These are phyloP conservation scores for Claviceps sp. DNA, from an alignment of 2,329 filamentous ascomycete species.

Conservation along the genomic window DNA sequence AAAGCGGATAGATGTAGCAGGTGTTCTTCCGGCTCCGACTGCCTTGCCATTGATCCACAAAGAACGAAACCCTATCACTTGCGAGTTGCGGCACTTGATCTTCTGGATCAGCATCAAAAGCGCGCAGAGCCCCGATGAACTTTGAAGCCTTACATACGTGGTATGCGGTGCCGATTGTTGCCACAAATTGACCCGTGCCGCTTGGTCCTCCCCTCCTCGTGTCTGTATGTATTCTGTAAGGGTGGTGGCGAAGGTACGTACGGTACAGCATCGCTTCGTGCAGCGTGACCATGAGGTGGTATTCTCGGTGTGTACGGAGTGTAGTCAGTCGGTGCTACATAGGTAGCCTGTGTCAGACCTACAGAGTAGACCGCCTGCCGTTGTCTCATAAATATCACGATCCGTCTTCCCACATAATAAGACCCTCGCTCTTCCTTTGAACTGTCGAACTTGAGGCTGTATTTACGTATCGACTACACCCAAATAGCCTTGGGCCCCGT, in stretches of 20 bases:
- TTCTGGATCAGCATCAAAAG: not conserved
- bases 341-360: not conserved
- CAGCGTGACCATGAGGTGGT: no score
- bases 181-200: not conserved
- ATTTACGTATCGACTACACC: not conserved
- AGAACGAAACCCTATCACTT: not conserved
- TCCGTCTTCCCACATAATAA: not conserved
- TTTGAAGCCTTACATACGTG: not conserved
- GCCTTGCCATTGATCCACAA: not conserved
- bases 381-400: not conserved
- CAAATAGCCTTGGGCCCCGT: not conserved
- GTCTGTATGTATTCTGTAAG: no score
- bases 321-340: no score
- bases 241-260: no score
- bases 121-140: no score
- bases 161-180: not conserved
- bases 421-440: not conserved
- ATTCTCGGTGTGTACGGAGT: no score
- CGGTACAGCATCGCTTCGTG: no score
- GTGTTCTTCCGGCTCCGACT: not conserved
- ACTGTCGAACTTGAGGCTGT: not conserved
- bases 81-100: not conserved
- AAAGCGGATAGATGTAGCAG: not conserved
- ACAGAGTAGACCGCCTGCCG: no score
- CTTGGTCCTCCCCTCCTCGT: no score